These are phyloP conservation scores for Isoetes taiwanensis DNA, from an alignment of 75 land plant genomes.

Conservation along the genomic window DNA sequence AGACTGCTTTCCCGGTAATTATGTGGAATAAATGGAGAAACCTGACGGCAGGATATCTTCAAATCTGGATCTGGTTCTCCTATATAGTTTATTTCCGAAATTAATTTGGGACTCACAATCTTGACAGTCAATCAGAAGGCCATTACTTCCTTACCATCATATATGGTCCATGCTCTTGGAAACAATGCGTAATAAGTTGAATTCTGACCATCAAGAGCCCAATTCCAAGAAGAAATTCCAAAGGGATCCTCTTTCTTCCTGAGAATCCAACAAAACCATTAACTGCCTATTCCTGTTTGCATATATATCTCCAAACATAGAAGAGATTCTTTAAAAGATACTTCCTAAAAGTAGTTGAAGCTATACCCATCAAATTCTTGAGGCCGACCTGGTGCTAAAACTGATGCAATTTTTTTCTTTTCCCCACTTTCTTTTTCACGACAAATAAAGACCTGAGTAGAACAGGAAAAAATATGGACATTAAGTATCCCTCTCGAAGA, in stretches of 20 bases:
- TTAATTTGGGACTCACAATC: too few species aligned
- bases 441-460: constrained; percentile 73
- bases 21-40: constrained; percentile 96
- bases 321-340: not conserved
- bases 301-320: not conserved
- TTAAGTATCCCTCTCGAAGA: not conserved
- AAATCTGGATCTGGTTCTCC: constrained; percentile 98
- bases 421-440: constrained; percentile 57
- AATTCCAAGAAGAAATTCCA: constrained; percentile 91
- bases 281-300: not conserved
- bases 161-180: constrained; percentile 97
- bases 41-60: constrained; percentile 91
- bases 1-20: constrained; percentile 91
- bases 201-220: constrained; percentile 89
- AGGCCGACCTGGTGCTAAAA: constrained; percentile 86
- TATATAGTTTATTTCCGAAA: too few species aligned
- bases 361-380: constrained; percentile 46
- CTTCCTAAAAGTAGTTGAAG: not conserved
- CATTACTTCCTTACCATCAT: constrained; percentile 99
- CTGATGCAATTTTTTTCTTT: constrained; percentile 73
- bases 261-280: not conserved
- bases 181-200: constrained; percentile 94
- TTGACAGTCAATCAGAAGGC: too few species aligned
- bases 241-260: constrained; percentile 42
- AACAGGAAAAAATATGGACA: not conserved